Base-by-base conservation (phyloP, 371 early-diverging fungal species). In the Enterospora canceri region DNA sequence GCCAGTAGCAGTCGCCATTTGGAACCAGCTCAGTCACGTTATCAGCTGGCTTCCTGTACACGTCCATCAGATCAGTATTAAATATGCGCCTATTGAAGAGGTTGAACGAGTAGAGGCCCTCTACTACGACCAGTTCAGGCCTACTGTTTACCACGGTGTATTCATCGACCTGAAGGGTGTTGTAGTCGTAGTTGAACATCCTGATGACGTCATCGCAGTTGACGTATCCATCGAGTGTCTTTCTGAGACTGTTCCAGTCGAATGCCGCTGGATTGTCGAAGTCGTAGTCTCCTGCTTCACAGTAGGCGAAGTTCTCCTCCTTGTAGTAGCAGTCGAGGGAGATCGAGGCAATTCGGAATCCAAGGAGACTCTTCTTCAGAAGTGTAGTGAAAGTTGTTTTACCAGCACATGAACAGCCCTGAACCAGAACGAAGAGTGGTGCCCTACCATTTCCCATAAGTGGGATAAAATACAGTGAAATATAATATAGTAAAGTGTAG, bases 181-280 rank as follows among this genome's bases (percentile, higher is more conserved):
- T 66, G 34, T 46, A 68, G 34, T n/a, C 56, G 58, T 73, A 68
- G 23, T 21, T 1, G 19, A 26, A 46, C 4, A 16, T 18, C 18
- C 24, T 16, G 49, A 69, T 31, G 28, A 30, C 47, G 18, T 57
- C 28, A 5, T 65, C 26, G 21, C 53, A 51, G 19, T 65, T 55
- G 2, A 57, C 30, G 0, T 74, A 30, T 29, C 32, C 35, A 16
- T 60, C 30, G 28, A 74, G 23, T 12, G 51, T 53, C 18, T 53
- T 58, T 3, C 53, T 30, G 15, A 74, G 53, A 8, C 23, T 62
- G 32, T 67, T 26, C 70, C 70, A 74, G 51, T 74, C 58, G 1
- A 70, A 46, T 23, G 70, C 61, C 0, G 57, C 70, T 15, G 74
- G 74, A 58, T 74, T 74, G 51, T 74, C 74, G 67, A 74, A 74